A percentile compares a stretch with the other conserved stretches of the same genome.
These are phyloP conservation scores for Tulasnella sp. DNA, from an alignment of 768 basidiomycete species.

Conservation along the genomic window DNA sequence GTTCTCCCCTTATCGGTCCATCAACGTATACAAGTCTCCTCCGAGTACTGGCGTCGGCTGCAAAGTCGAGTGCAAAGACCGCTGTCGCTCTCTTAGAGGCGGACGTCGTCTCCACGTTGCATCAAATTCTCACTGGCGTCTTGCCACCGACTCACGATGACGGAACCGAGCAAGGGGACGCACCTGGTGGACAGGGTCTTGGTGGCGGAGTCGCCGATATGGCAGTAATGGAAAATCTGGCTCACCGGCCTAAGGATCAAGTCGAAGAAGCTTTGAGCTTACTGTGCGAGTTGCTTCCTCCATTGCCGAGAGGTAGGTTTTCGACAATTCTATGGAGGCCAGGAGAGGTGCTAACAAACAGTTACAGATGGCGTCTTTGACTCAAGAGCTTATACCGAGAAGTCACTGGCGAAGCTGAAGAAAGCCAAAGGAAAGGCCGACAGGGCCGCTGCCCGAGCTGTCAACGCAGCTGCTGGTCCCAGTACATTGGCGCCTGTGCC, in stretches of 20 bases:
- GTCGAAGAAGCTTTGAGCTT: constrained; percentile 89
- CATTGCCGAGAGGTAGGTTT: constrained; percentile 73
- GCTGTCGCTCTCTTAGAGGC: constrained; percentile 81
- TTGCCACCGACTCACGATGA: constrained; percentile 56
- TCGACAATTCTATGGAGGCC: not conserved
- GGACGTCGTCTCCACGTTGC: constrained; percentile 84
- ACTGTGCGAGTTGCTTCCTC: constrained; percentile 85
- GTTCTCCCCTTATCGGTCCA: constrained; percentile 71
- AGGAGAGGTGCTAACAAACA: not conserved
- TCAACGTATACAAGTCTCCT: constrained; percentile 85
- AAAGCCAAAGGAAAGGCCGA: constrained; percentile 73
- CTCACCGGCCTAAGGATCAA: constrained; percentile 94
- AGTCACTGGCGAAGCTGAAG: constrained; percentile 61
- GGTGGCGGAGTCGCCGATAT: constrained; percentile 89
- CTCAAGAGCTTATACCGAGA: constrained; percentile 82
- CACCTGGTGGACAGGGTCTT: constrained; percentile 61
- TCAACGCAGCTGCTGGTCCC: not conserved
- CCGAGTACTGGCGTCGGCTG: constrained; percentile 79
- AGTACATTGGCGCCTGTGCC: not conserved
- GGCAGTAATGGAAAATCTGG: constrained; percentile 96
- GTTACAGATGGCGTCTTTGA: constrained; percentile 90
- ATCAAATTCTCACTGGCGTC: constrained; percentile 93
- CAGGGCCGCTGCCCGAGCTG: constrained; percentile 23
- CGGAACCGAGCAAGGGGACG: constrained; percentile 45
- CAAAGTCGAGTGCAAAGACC: constrained; percentile 80